Evolutionary conservation across 179 eudicot species (phyloP).

Genomic region (Beta corolliflora): DNA sequence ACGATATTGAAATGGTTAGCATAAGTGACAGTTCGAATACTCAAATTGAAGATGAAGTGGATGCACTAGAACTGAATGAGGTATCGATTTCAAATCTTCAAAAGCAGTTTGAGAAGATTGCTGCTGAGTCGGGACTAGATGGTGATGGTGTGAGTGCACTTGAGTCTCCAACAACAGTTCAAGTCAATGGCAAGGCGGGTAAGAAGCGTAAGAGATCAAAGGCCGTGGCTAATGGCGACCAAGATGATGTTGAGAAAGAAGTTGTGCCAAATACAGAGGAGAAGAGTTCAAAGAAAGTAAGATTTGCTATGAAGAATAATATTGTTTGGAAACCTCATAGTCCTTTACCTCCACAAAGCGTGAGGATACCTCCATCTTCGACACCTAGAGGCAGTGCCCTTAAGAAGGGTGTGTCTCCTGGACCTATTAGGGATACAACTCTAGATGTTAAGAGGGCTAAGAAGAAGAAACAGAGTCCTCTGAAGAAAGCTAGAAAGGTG

Average conservation of each 20-base stretch:
- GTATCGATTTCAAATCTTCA: constrained; percentile 73
- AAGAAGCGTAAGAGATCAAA: constrained; percentile 79
- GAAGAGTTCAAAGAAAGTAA: constrained; percentile 72
- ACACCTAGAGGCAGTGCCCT: constrained; percentile 96
- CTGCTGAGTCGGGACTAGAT: constrained; percentile 65
- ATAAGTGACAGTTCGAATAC: constrained; percentile 20
- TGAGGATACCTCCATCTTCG: constrained; percentile 88
- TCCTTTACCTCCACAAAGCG: constrained; percentile 86
- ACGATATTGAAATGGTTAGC: constrained; percentile 31
- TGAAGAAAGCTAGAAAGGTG: constrained; percentile 59
- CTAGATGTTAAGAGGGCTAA: constrained; percentile 50
- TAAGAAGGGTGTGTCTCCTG: constrained; percentile 85
- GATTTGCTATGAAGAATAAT: constrained; percentile 87
- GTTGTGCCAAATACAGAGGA: constrained; percentile 40
- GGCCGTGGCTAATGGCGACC: constrained; percentile 26
- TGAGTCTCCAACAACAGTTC: constrained; percentile 36
- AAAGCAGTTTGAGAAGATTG: constrained; percentile 87
- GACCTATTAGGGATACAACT: constrained; percentile 58
- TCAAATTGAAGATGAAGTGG: constrained; percentile 10
- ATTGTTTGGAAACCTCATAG: constrained; percentile 86
- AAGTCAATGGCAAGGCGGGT: constrained; percentile 23
- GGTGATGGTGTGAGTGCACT: constrained; percentile 47
- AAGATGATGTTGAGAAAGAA: constrained; percentile 29
- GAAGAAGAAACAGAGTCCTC: constrained; percentile 43
- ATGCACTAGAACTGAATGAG: constrained; percentile 36